Conservation (phyloP, 345 rosid species). For the Hypericum androsaemum region DNA sequence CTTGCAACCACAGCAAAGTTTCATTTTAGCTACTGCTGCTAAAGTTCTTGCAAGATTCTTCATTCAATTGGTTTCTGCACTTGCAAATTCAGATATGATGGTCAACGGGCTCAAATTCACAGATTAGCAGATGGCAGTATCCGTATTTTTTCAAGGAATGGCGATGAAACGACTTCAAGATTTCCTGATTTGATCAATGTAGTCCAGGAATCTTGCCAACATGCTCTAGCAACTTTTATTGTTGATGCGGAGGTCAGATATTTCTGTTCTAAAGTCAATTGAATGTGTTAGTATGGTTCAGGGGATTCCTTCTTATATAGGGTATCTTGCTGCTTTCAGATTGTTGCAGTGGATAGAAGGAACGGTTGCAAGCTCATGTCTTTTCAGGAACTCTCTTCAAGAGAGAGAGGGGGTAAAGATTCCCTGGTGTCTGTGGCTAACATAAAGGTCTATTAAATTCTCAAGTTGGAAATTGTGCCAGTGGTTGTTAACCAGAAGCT, state of each 20-base stretch:
- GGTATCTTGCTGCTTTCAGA: constrained; percentile 31
- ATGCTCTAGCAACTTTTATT: constrained; percentile 51
- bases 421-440: constrained; percentile 38
- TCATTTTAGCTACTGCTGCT: not conserved
- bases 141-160: constrained; percentile 73
- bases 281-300: constrained; percentile 8
- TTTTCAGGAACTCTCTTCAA: constrained; percentile 83
- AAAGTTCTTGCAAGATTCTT: constrained; percentile 5
- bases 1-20: not conserved
- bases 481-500: not conserved
- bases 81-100: constrained; percentile 62
- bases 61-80: constrained; percentile 4
- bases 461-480: not conserved
- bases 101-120: constrained; percentile 92
- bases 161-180: constrained; percentile 71
- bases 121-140: constrained; percentile 47
- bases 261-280: constrained; percentile 6
- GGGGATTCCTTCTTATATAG: not conserved
- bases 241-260: constrained; percentile 80
- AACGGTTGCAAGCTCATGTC: constrained; percentile 73
- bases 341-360: constrained; percentile 75
- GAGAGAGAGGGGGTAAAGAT: constrained; percentile 79
- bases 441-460: constrained; percentile 46
- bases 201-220: constrained; percentile 43
- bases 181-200: constrained; percentile 69